Evolutionary conservation across 768 basidiomycete species (phyloP).

Genomic region (Grammothele lineata): DNA sequence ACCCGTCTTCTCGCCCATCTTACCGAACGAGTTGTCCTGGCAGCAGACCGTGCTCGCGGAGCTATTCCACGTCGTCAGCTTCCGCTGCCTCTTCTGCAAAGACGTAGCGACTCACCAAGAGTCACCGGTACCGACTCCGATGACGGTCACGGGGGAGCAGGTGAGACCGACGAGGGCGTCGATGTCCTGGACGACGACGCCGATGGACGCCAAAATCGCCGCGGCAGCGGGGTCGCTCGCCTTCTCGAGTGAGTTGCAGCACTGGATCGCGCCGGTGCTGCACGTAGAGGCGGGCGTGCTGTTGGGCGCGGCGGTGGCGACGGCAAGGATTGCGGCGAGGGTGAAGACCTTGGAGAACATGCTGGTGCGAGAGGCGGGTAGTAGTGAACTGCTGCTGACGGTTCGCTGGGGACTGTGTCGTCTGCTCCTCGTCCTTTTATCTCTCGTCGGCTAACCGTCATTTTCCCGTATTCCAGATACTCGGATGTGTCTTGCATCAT

Average conservation of each 20-base stretch:
- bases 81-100: background rate
- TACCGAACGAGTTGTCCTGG: background rate
- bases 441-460: too few species aligned
- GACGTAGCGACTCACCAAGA: slow-evolving; percentile 1
- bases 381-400: too few species aligned
- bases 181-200: slow-evolving; percentile 13
- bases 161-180: slow-evolving; percentile 9
- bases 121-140: slow-evolving; percentile 2
- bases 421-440: too few species aligned
- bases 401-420: too few species aligned
- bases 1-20: too few species aligned
- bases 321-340: too few species aligned
- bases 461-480: too few species aligned
- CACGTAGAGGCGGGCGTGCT: background rate
- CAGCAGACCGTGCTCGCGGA: slow-evolving; percentile 5
- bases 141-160: slow-evolving; percentile 12
- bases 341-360: too few species aligned
- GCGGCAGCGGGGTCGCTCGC: background rate
- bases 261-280: slow-evolving; percentile 3
- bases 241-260: background rate
- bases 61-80: background rate
- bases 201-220: slow-evolving; percentile 1
- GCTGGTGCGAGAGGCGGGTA: too few species aligned
- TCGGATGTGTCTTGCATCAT: too few species aligned
- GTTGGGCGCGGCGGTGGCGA: background rate